Evolutionary conservation across 805 yeast species (phyloP), one percentile per base, ranked within the genome.

Genomic region (Candida incommunis): DNA sequence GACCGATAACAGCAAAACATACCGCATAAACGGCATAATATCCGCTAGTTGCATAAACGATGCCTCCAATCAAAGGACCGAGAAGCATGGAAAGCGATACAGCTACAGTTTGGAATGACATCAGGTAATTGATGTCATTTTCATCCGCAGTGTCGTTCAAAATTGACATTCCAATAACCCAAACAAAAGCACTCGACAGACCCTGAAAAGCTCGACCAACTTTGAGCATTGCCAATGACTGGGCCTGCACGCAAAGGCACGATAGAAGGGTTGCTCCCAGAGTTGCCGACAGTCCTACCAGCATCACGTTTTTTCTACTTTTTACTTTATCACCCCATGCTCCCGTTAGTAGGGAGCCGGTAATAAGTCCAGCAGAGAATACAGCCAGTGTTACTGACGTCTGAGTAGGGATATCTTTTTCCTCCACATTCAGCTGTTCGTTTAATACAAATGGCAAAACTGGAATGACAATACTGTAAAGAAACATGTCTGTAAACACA

Each of bases 131-230:
- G 15, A 61, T 43, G n/a, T 54, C 47, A 15, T 55, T 56, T 9
- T 55, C 53, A 7, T 54, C 49, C 7, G 57, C 59, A 2, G 58
- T 52, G 43, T 62, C 63, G 13, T 55, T 50, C 11, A 62, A 35
- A 23, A 62, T 52, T 3, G 66, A 63, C 40, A 62, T 45, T 2
- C 66, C 66, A 7, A 57, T 62, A 2, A 59, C 52, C 66, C 66
- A 62, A 20, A 61, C 63, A 4, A 58, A 48, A 7, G 58, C 61
- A n/a, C 53, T 63, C n/a, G 65, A 54, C 4, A 57, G 34, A 5
- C 66, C 66, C 43, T 62, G 66, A 18, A 62, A 41, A 5, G 55
- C 31, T 16, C 66, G 54, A 21, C 64, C 66, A 23, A 55, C 45
- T 25, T 54, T 47, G 44, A 54, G 61, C 25, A 58, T 42, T 40